Base-by-base conservation (phyloP, 108 stramenopile genomes). In the Skeletonema tropicum region DNA sequence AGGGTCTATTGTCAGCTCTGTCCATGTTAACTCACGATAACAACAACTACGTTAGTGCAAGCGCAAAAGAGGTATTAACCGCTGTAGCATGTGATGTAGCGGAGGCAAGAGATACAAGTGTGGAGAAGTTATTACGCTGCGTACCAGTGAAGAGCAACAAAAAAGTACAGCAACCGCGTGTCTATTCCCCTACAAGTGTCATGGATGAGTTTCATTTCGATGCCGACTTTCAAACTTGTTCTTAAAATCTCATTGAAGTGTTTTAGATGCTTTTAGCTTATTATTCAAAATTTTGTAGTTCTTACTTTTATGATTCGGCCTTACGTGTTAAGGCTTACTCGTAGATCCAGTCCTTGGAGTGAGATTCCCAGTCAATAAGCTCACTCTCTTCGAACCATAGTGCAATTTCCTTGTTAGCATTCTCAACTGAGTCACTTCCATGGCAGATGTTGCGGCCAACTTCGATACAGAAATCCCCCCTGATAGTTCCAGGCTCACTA, bases 341-440 rank as follows among this genome's bases (percentile, higher is more conserved):
- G 73, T 94, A 97, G 62, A 97, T 84, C 96, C 94, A 95, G 74
- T 83, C 85, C 42, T 87, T 77, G 29, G 85, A 85, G 81, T 90
- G 87, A 39, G 58, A 65, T 21, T 84, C 82, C 94, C 94, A 97
- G 67, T 86, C 90, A 46, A 91, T 15, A 42, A 93, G 77, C 62
- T 89, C 93, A 30, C 74, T 85, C 65, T 96, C 95, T 21, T 90
- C 88, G 74, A 98, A 98, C 97, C 97, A 98, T 38, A 96, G 85
- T 30, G 70, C 90, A 72, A 98, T 97, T 74, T 98, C 97, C 70
- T 88, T 90, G 80, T 95, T 84, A 57, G 98, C 98, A 72, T 90
- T 93, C 66, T 98, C 98, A 15, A 96, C 94, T 9, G 90, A 90
- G 77, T 97, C 97, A 70, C 79, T 85, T 64, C 95, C 96, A 65